Percentiles rank a stretch among this genome's conserved stretches.
These are phyloP conservation scores for Boletus pseudo-olivaceus DNA, from an alignment of 768 basidiomycete species.

Conservation along the genomic window DNA sequence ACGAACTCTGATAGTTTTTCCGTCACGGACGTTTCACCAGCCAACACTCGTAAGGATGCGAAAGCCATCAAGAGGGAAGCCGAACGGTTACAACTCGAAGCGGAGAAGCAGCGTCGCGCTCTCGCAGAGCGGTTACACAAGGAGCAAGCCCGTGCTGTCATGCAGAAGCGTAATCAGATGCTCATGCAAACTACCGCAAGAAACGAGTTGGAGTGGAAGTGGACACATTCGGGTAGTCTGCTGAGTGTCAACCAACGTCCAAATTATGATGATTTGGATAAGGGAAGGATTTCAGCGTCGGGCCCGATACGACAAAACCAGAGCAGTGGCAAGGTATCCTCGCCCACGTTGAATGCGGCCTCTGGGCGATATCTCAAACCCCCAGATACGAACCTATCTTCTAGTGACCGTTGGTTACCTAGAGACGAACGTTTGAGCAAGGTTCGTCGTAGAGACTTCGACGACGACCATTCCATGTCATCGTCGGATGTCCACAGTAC, in stretches of 20 bases:
- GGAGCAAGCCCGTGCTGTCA: slow-evolving; percentile 89
- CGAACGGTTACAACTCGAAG: slow-evolving; percentile 71
- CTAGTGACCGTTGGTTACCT: slow-evolving; percentile 45
- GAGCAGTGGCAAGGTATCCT: slow-evolving; percentile 36
- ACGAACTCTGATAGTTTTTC: slow-evolving; percentile 72
- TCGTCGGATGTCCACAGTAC: slow-evolving; percentile 80
- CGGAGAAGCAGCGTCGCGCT: slow-evolving; percentile 80
- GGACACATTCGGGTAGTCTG: slow-evolving; percentile 39
- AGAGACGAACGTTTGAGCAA: slow-evolving; percentile 66
- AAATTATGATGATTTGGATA: slow-evolving; percentile 28
- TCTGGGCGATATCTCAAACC: slow-evolving; percentile 52
- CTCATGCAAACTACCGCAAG: slow-evolving; percentile 51
- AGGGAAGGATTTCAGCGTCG: slow-evolving; percentile 53
- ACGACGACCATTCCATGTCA: slow-evolving; percentile 91
- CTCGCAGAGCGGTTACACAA: slow-evolving; percentile 69
- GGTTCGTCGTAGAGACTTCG: slow-evolving; percentile 76
- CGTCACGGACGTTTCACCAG: slow-evolving; percentile 45
- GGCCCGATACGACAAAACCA: slow-evolving; percentile 64
- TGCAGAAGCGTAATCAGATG: slow-evolving; percentile 82
- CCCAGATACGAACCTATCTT: slow-evolving; percentile 32
- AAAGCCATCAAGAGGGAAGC: slow-evolving; percentile 83
- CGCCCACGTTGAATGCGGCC: slow-evolving; percentile 58
- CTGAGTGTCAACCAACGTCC: slow-evolving; percentile 38
- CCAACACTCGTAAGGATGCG: slow-evolving; percentile 47
- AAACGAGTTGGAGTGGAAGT: slow-evolving; percentile 64